These are phyloP conservation scores for Cladosporium colombiae DNA, from an alignment of 2,329 filamentous ascomycete species.

Conservation along the genomic window DNA sequence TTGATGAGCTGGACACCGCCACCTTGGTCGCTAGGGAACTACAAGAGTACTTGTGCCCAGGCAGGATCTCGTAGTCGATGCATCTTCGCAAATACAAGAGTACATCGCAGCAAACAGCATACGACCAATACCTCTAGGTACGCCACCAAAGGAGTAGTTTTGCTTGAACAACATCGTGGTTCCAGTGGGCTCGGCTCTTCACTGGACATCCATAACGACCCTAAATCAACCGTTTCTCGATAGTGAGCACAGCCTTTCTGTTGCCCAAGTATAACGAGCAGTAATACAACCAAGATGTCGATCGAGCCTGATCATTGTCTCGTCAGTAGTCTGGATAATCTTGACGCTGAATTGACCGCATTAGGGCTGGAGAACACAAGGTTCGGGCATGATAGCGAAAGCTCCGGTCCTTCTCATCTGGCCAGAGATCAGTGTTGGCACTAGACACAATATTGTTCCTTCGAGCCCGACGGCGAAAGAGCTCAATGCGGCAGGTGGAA, in stretches of 20 bases:
- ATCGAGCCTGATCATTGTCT: neutral
- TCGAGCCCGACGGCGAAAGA: neutral
- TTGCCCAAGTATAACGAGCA: neutral
- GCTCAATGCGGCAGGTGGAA: neutral
- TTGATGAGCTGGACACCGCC: neutral
- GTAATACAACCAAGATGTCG: neutral
- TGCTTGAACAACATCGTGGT: neutral
- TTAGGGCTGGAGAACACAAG: neutral
- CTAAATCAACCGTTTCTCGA: neutral
- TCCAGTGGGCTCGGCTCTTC: neutral
- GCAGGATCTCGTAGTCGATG: too few species aligned
- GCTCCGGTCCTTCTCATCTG: neutral
- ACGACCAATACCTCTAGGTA: neutral
- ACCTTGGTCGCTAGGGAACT: constrained; percentile 9
- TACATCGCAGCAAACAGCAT: neutral
- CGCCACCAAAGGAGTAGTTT: neutral
- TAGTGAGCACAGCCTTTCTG: neutral
- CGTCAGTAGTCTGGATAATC: neutral
- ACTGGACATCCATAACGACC: neutral
- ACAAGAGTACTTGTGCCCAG: neutral
- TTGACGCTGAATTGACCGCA: neutral
- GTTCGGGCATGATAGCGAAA: neutral
- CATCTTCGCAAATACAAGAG: too few species aligned
- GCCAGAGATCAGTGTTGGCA: neutral
- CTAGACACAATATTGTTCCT: neutral